phyloP scores from a whole-genome alignment of 257 asterid genomes.

The Echites panduratus region DNA sequence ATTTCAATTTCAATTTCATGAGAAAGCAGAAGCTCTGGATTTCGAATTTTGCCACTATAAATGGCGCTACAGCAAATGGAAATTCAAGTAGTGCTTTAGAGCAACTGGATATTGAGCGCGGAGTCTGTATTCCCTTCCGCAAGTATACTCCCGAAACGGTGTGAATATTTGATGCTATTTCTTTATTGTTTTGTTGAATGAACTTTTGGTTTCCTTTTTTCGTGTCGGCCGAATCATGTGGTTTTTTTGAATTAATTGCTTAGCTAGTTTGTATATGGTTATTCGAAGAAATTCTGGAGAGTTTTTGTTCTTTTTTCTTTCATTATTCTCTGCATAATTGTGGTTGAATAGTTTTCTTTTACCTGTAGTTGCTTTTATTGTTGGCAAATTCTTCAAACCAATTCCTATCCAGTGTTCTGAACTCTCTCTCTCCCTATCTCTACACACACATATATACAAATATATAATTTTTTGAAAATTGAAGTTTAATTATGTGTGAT shows the following conservation, averaged over 20 bases:
- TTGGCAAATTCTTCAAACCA: neutral
- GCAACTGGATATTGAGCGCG: constrained; percentile 85
- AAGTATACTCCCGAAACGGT: constrained; percentile 78
- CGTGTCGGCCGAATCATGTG: too few relatives aligned
- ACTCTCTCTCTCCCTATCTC: too few relatives aligned
- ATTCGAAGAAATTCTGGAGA: neutral
- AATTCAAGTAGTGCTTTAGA: constrained; percentile 54
- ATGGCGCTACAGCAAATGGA: neutral
- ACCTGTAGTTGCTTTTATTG: neutral
- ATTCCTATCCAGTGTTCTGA: neutral
- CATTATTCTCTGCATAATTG: neutral
- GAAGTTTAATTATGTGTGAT: neutral
- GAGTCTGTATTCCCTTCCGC: constrained; percentile 83
- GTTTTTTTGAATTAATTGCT: neutral
- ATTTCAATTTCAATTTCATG: neutral
- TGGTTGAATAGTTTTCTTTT: neutral
- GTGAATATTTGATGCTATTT: constrained; percentile 13
- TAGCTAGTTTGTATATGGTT: neutral
- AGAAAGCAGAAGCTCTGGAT: neutral
- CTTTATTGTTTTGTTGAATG: neutral
- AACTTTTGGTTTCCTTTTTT: too few relatives aligned
- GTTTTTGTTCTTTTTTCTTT: neutral
- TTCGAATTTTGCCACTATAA: constrained; percentile 1
- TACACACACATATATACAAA: too few relatives aligned
- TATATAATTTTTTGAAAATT: neutral